A percentile compares a stretch with the other conserved stretches of the same genome.
phyloP scores from a whole-genome alignment of 352 stramenopile species.

The Blastocystis sp. region DNA sequence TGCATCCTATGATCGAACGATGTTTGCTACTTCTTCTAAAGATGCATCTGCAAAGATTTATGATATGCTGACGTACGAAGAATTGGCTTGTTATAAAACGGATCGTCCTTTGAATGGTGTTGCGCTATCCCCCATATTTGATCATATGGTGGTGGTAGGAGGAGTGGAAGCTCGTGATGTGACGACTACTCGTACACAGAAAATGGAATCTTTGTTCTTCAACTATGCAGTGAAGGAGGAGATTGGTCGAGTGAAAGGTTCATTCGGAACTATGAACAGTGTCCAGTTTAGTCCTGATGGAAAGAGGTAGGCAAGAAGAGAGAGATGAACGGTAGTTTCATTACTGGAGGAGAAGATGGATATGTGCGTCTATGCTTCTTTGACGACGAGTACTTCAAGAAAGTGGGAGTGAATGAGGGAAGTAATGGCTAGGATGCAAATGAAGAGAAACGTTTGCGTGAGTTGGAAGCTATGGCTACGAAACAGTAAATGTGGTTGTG shows the following conservation, averaged over 20 bases:
- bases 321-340: slow-evolving; percentile 66
- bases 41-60: slow-evolving; percentile 92
- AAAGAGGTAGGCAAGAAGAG: slow-evolving; percentile 75
- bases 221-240: slow-evolving; percentile 95
- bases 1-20: slow-evolving; percentile 89
- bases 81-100: slow-evolving; percentile 94
- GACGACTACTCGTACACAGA: slow-evolving; percentile 81
- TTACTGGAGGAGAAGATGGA: slow-evolving; percentile 93
- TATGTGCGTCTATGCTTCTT: slow-evolving; percentile 94
- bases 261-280: slow-evolving; percentile 98
- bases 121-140: slow-evolving; percentile 88
- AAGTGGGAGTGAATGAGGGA: background rate
- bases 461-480: slow-evolving; percentile 11
- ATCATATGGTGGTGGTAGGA: slow-evolving; percentile 88
- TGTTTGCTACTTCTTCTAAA: slow-evolving; percentile 89
- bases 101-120: slow-evolving; percentile 95
- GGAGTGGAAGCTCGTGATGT: slow-evolving; percentile 96
- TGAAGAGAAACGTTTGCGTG: slow-evolving; percentile 41
- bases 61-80: slow-evolving; percentile 85
- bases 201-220: slow-evolving; percentile 80
- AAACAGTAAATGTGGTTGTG: slow-evolving; percentile 3
- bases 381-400: slow-evolving; percentile 77
- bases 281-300: slow-evolving; percentile 94
- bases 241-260: slow-evolving; percentile 93
- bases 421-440: background rate